Percentiles rank a stretch among this genome's conserved stretches.
These are phyloP conservation scores for Collybia sp. DNA, from an alignment of 768 basidiomycete species.

Conservation along the genomic window DNA sequence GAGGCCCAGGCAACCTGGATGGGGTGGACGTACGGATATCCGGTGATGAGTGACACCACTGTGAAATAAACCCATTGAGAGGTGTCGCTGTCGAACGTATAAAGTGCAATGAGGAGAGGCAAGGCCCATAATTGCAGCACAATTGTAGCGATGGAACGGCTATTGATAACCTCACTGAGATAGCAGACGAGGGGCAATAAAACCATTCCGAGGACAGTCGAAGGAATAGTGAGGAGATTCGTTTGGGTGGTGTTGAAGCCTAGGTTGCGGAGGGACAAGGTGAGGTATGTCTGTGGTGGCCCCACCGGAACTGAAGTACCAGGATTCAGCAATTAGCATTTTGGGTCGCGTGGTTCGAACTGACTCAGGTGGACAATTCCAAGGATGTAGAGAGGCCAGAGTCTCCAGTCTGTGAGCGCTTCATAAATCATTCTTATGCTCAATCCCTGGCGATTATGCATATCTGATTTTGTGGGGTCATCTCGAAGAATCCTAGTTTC, in stretches of 20 bases:
- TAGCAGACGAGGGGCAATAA: slow-evolving; percentile 42
- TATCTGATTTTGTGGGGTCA: slow-evolving; percentile 61
- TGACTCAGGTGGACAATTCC: slow-evolving; percentile 50
- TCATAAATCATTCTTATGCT: slow-evolving; percentile 41
- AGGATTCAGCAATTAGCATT: neutral
- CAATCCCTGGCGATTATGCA: slow-evolving; percentile 72
- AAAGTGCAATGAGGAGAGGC: slow-evolving; percentile 52
- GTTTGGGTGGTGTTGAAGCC: slow-evolving; percentile 62
- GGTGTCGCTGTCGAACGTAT: slow-evolving; percentile 42
- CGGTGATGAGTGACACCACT: slow-evolving; percentile 10
- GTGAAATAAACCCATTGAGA: slow-evolving; percentile 55
- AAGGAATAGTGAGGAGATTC: slow-evolving; percentile 60
- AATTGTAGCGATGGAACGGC: slow-evolving; percentile 47
- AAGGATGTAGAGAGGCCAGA: slow-evolving; percentile 64
- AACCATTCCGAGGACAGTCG: slow-evolving; percentile 45
- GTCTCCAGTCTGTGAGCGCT: slow-evolving; percentile 51
- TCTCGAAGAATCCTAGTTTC: slow-evolving; percentile 46
- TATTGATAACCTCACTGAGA: slow-evolving; percentile 52
- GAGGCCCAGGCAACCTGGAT: slow-evolving; percentile 37
- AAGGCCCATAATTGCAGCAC: slow-evolving; percentile 59
- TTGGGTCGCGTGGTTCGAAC: no score
- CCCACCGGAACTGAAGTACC: slow-evolving; percentile 43
- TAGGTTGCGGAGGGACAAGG: slow-evolving; percentile 54
- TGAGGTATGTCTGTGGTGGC: slow-evolving; percentile 60
- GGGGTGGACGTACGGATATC: neutral